Percentiles rank a stretch among this genome's conserved stretches.
These are phyloP conservation scores for Hanseniaspora occidentalis DNA, from an alignment of 805 yeast genomes.

Conservation along the genomic window DNA sequence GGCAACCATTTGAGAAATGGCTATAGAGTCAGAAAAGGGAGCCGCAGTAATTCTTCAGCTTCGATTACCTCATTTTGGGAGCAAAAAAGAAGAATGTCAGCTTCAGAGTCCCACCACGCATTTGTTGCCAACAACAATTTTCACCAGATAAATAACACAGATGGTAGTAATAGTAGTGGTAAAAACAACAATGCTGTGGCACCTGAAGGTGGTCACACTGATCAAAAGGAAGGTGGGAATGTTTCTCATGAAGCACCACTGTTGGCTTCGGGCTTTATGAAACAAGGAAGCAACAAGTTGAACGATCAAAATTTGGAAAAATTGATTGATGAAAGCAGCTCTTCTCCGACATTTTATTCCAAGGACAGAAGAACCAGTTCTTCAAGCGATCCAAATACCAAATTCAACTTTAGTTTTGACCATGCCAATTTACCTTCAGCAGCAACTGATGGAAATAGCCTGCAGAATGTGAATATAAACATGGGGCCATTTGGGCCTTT, in stretches of 20 bases:
- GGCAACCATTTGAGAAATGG: constrained; percentile 6
- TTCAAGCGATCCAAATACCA: too few species aligned
- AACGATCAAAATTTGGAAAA: constrained; percentile 26
- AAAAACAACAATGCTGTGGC: constrained; percentile 4
- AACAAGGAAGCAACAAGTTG: constrained; percentile 16
- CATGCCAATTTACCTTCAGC: background rate
- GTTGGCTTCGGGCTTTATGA: background rate
- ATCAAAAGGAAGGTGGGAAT: constrained; percentile 2
- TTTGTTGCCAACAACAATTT: constrained; percentile 4
- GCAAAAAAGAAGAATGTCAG: constrained; percentile 30
- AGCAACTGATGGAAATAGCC: background rate
- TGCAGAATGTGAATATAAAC: constrained; percentile 11
- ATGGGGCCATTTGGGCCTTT: constrained; percentile 84
- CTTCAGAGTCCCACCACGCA: constrained; percentile 19
- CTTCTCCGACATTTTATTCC: background rate
- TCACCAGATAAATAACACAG: background rate
- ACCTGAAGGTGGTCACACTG: constrained; percentile 4
- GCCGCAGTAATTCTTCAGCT: constrained; percentile 8
- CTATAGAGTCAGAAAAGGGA: constrained; percentile 3
- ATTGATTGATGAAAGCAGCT: constrained; percentile 12
- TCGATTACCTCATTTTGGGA: constrained; percentile 26
- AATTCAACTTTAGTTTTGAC: background rate
- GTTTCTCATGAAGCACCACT: constrained; percentile 3
- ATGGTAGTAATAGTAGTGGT: background rate
- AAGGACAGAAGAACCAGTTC: constrained; percentile 3